Conservation (phyloP, 352 stramenopile species). For the Phytophthora sansomeana region DNA sequence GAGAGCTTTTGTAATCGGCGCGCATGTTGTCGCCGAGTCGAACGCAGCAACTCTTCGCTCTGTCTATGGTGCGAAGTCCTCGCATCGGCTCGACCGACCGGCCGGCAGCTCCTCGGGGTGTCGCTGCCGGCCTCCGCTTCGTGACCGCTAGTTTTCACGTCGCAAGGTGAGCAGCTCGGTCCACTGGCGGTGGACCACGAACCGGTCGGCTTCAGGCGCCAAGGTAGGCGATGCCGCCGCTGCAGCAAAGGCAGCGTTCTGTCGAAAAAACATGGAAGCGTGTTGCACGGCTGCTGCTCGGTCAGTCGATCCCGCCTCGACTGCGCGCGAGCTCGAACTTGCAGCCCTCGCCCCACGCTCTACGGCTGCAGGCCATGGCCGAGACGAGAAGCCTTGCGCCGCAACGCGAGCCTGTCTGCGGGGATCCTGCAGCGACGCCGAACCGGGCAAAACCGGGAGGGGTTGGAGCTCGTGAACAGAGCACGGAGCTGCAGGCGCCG, state of each 20-base stretch:
- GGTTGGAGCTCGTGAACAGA: slow-evolving; percentile 37
- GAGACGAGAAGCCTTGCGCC: slow-evolving; percentile 3
- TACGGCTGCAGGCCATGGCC: too few relatives aligned
- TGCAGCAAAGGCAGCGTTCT: neutral
- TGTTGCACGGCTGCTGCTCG: neutral
- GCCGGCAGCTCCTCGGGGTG: neutral
- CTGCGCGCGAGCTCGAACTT: too few relatives aligned
- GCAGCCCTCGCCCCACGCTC: too few relatives aligned
- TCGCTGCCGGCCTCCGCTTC: neutral
- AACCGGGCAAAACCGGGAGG: slow-evolving; percentile 24
- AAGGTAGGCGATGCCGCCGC: neutral
- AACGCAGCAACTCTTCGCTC: neutral
- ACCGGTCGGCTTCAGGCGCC: too few relatives aligned
- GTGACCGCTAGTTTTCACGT: neutral
- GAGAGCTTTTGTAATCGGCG: neutral
- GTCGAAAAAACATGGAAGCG: neutral
- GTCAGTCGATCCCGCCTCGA: neutral
- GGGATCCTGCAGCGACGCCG: slow-evolving; percentile 15
- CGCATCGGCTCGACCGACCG: too few relatives aligned
- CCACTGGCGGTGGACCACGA: too few relatives aligned
- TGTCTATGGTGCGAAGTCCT: slow-evolving; percentile 1
- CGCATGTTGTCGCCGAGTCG: slow-evolving; percentile 1
- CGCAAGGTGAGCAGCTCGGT: neutral
- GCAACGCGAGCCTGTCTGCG: slow-evolving; percentile 20
- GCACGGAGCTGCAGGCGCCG: slow-evolving; percentile 25